Percentiles rank a stretch among this genome's conserved stretches.
phyloP scores from a whole-genome alignment of 805 yeast genomes.

The Lachancea sp. region DNA sequence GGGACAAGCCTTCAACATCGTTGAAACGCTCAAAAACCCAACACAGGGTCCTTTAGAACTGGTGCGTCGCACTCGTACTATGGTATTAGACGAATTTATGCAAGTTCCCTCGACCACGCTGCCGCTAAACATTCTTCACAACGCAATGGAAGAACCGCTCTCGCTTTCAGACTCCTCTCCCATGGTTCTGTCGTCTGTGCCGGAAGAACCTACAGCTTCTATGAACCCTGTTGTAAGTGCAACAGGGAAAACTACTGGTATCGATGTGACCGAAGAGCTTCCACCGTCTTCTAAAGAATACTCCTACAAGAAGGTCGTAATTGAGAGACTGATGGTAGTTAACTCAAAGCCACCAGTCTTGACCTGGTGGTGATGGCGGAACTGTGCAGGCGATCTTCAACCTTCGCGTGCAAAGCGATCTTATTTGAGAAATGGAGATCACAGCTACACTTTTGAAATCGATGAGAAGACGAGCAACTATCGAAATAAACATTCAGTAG shows the following conservation, averaged over 20 bases:
- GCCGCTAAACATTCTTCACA: conserved; percentile 34
- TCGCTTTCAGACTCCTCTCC: conserved; percentile 16
- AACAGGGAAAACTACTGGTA: conserved; percentile 1
- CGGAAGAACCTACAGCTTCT: conserved; percentile 5
- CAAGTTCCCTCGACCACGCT: conserved; percentile 43
- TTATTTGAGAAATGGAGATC: background rate
- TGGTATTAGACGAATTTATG: conserved; percentile 57
- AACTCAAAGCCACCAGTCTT: conserved; percentile 55
- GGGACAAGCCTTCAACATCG: conserved; percentile 74
- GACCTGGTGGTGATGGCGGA: conserved; percentile 48
- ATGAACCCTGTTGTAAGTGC: background rate
- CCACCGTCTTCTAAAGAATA: conserved; percentile 1
- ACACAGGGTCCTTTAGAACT: conserved; percentile 64
- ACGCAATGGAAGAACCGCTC: conserved; percentile 42
- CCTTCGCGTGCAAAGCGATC: background rate
- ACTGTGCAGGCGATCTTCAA: background rate
- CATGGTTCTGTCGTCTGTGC: conserved; percentile 14
- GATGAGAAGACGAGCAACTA: no score
- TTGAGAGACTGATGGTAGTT: conserved; percentile 54
- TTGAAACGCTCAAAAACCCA: conserved; percentile 51
- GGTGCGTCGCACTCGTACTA: conserved; percentile 49
- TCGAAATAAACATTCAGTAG: background rate
- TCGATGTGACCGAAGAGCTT: conserved; percentile 10
- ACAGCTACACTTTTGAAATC: no score
- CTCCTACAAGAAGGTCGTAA: conserved; percentile 42